Base-by-base conservation (phyloP, 139 green algal species). In the Protoeuglena noctilucae region DNA sequence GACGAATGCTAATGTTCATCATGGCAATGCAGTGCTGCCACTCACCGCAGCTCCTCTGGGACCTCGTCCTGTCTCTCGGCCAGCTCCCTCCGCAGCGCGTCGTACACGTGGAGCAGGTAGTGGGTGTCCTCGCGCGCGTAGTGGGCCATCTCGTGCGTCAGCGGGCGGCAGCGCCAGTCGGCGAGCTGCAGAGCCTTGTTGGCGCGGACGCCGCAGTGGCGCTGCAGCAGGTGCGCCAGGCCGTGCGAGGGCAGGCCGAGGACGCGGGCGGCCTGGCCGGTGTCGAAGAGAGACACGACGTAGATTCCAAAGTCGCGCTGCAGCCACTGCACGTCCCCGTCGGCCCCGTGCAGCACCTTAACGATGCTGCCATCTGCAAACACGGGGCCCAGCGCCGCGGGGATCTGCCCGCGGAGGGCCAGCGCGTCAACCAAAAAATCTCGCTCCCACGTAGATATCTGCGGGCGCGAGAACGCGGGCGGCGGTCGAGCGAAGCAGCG, bases 251-350 rank as follows among this genome's bases (percentile, higher is more conserved):
- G 24, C 47, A 22, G 47, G 9, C 14, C 9, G 24, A 53, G 25
- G 9, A 29, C 47, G 24, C 25, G 24, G 9, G 47, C 47, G 9
- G 47, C 47, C 9, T 22, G 9, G 25, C 47, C 47, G 7, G 53
- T 60, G 22, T 60, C 53, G 40, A 60, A 60, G 21, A 60, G 53
- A 14, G 40, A 53, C n/a, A 39, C 27, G 34, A 50, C 22, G 26
- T 56, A 60, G 53, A 60, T 50, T 14, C 53, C 53, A 21, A 53
- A 39, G 53, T 60, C 53, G 26, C 53, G 40, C 40, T 60, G 53
- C 53, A 60, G 40, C 53, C 53, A 60, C 53, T 47, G 4, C 5
- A 60, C 28, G 40, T 60, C 53, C 34, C 14, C 21, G 53, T 60
- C 43, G n/a, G 53, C 53, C 19, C 53, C 53, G 22, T 60, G 53